Conservation (phyloP, 1,284 basidiomycete genomes). For the Lignosus rhinocerotis region DNA sequence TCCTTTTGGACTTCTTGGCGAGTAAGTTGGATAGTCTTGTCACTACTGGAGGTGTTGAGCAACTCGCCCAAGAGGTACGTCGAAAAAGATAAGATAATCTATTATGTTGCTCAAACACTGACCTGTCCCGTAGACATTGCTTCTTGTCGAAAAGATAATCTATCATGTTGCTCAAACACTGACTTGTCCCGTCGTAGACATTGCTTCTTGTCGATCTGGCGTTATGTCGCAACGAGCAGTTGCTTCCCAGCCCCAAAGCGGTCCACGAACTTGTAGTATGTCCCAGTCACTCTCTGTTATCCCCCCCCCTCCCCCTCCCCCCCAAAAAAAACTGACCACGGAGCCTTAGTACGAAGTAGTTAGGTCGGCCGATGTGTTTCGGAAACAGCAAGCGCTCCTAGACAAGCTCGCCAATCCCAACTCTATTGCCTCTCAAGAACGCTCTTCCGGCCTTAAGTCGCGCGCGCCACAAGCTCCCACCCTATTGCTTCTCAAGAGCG, state of each 20-base stretch:
- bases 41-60: conserved; percentile 51
- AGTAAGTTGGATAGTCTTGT: conserved; percentile 49
- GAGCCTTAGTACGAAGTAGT: conserved; percentile 62
- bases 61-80: conserved; percentile 31
- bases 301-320: too few species aligned
- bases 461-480: conserved; percentile 33
- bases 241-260: conserved; percentile 51
- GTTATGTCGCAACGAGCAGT: conserved; percentile 47
- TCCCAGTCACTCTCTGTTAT: neutral
- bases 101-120: neutral
- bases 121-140: conserved; percentile 28
- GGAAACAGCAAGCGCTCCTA: conserved; percentile 47
- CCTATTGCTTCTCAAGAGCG: conserved; percentile 10
- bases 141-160: conserved; percentile 14
- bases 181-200: conserved; percentile 8
- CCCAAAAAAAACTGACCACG: neutral
- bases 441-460: conserved; percentile 3
- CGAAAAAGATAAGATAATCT: neutral
- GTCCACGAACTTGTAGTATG: conserved; percentile 63
- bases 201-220: conserved; percentile 52
- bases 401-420: conserved; percentile 40
- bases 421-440: conserved; percentile 8
- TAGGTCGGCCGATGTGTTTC: conserved; percentile 48
- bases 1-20: conserved; percentile 53
- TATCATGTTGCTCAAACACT: neutral